Evolutionary conservation across 2,329 filamentous ascomycete genomes (phyloP), one percentile per base, ranked within the genome.

Genomic region (Pestalotiopsis sp.): DNA sequence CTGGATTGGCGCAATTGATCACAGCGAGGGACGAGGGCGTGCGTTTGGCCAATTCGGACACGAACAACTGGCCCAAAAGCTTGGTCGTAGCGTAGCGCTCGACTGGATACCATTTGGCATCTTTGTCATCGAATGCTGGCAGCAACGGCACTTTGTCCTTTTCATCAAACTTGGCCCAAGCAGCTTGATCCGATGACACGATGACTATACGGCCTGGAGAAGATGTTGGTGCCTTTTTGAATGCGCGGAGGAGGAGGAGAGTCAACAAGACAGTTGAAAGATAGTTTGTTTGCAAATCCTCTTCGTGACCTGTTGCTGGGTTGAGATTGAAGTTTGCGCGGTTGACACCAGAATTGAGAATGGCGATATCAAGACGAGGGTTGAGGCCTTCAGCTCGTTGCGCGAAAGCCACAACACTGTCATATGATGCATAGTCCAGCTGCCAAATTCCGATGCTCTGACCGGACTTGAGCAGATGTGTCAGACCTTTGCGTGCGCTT

Each of bases 261-360:
- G 78, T 80, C 1, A 88, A 76, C 1, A 88, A 72, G 9, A 83
- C 79, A 0, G 84, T 87, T 44, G 78, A 82, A 67, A 88, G 77
- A 14, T 86, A 84, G 68, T 88, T 88, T 44, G 83, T 80, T 0
- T 84, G 85, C 44, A 88, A 71, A 4, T 76, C 81, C n/a, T 75
- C 75, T 69, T 88, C 85, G 0, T 78, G 74, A 4, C n/a, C 26
- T 0, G 79, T 82, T 1, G 74, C 38, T 0, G 68, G 20, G 17
- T 68, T 55, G 17, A 62, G 22, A 3, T n/a, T 20, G 6, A 62
- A 57, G 14, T 44, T 9, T 73, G 13, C 82, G 69, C 58, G 66
- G 2, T 38, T 44, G 30, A 72, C 20, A 0, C 80, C 73, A 6
- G 73, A 71, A 58, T 74, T 84, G 26, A 80, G 73, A 38, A 84